These are phyloP conservation scores for Hypoxylon perforatum DNA, from an alignment of 495 filamentous ascomycete species.

Conservation along the genomic window DNA sequence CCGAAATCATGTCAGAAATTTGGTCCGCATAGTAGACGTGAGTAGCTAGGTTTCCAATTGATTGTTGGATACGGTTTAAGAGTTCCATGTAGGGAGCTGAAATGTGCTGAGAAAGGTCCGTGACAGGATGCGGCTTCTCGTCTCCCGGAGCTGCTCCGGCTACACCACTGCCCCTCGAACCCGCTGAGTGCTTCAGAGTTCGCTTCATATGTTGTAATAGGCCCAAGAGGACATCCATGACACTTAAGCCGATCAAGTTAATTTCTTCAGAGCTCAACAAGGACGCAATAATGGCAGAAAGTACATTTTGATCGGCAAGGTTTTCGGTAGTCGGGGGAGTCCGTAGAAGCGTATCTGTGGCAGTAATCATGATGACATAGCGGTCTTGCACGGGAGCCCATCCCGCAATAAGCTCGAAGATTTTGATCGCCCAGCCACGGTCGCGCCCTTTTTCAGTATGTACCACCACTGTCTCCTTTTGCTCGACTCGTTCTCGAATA, in stretches of 20 bases:
- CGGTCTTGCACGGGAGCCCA: conserved; percentile 94
- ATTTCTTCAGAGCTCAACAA: conserved; percentile 83
- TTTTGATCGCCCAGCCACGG: conserved; percentile 79
- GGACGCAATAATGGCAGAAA: conserved; percentile 79
- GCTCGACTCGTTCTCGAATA: conserved; percentile 67
- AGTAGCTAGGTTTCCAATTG: conserved; percentile 86
- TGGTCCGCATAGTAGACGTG: conserved; percentile 96
- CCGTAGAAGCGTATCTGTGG: conserved; percentile 77
- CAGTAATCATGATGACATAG: conserved; percentile 82
- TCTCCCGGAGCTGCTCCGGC: conserved; percentile 43
- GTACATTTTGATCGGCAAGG: conserved; percentile 73
- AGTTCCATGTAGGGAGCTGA: conserved; percentile 61
- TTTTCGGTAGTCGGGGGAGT: conserved; percentile 73
- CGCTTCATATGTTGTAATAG: conserved; percentile 81
- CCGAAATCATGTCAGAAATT: conserved; percentile 87
- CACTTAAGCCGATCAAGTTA: conserved; percentile 91
- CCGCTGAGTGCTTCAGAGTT: conserved; percentile 72
- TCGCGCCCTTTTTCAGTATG: conserved; percentile 49
- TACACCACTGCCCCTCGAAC: conserved; percentile 50
- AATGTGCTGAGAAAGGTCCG: conserved; percentile 35
- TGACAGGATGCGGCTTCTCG: conserved; percentile 36
- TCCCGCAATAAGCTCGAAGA: conserved; percentile 78
- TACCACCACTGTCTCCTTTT: conserved; percentile 57
- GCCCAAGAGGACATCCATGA: conserved; percentile 89
- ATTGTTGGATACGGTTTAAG: conserved; percentile 73